A percentile compares a stretch with the other conserved stretches of the same genome.
Conservation (phyloP, 306 rosid genomes). For the Cajanus cajan region DNA sequence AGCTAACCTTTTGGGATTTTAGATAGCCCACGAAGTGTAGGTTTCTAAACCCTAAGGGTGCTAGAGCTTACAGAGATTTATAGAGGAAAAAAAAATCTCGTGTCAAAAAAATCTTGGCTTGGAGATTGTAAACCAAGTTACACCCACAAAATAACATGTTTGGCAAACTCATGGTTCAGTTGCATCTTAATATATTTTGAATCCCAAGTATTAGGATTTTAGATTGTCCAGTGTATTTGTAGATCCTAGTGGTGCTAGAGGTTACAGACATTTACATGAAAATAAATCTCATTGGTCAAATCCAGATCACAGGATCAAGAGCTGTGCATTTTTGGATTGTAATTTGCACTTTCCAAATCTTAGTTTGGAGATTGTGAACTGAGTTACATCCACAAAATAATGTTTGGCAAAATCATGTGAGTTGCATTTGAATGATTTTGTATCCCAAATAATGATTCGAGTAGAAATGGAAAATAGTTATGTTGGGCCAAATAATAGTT, state of each 20-base stretch:
- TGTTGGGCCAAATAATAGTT: not conserved
- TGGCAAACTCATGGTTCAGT: not conserved
- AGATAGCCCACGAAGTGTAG: constrained; percentile 2
- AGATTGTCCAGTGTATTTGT: too few relatives aligned
- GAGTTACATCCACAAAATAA: not conserved
- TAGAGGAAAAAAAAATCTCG: not conserved
- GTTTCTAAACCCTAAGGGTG: not conserved
- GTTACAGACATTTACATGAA: too few relatives aligned
- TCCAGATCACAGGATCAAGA: too few relatives aligned
- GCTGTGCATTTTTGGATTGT: not conserved
- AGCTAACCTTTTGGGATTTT: constrained; percentile 6
- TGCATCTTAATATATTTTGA: not conserved
- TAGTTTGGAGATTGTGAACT: not conserved
- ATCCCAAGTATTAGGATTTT: not conserved
- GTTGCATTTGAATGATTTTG: not conserved
- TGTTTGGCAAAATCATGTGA: not conserved
- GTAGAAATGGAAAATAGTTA: not conserved
- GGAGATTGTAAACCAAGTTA: not conserved
- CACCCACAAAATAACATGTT: not conserved
- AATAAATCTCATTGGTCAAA: too few relatives aligned
- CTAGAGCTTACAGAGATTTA: not conserved
- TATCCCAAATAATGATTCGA: not conserved
- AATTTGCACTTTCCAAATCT: not conserved
- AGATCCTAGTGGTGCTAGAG: too few relatives aligned
- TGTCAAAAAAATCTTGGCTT: too few relatives aligned